Conservation (phyloP, 352 stramenopile species). For the Plasmopara halstedii region DNA sequence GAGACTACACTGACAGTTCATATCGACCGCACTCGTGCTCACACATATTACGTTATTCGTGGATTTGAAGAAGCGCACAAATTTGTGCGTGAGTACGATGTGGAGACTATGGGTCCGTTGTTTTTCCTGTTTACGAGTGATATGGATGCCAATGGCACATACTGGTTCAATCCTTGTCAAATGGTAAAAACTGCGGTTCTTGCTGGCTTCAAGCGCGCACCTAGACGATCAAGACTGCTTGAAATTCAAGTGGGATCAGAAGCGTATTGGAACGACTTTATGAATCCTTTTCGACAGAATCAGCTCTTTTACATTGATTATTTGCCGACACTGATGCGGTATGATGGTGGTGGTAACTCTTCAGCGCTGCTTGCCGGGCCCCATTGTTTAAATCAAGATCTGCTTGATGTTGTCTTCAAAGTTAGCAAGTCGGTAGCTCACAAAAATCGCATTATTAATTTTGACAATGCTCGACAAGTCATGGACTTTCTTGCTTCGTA, state of each 20-base stretch:
- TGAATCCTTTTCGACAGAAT: constrained; percentile 72
- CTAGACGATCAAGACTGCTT: constrained; percentile 47
- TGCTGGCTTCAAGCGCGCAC: constrained; percentile 51
- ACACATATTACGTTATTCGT: constrained; percentile 55
- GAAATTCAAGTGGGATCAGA: constrained; percentile 60
- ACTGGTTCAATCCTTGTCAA: constrained; percentile 71
- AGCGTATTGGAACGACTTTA: constrained; percentile 59
- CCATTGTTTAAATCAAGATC: constrained; percentile 50
- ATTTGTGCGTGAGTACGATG: constrained; percentile 71
- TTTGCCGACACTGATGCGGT: constrained; percentile 67
- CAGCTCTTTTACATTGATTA: constrained; percentile 81
- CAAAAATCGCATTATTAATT: constrained; percentile 49
- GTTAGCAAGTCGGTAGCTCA: constrained; percentile 33
- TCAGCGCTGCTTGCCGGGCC: constrained; percentile 58
- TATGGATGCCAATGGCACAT: constrained; percentile 53
- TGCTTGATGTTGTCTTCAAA: constrained; percentile 66
- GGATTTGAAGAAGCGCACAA: constrained; percentile 67
- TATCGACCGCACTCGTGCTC: constrained; percentile 32
- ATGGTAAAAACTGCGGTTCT: constrained; percentile 48
- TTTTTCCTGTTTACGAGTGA: constrained; percentile 78
- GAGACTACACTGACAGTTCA: constrained; percentile 19
- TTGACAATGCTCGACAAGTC: constrained; percentile 30
- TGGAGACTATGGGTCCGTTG: constrained; percentile 47
- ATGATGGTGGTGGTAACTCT: constrained; percentile 68
- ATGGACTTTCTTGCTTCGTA: constrained; percentile 47